These are phyloP conservation scores for Dendrobium nobile DNA, from an alignment of 106 monocot species.

Conservation along the genomic window DNA sequence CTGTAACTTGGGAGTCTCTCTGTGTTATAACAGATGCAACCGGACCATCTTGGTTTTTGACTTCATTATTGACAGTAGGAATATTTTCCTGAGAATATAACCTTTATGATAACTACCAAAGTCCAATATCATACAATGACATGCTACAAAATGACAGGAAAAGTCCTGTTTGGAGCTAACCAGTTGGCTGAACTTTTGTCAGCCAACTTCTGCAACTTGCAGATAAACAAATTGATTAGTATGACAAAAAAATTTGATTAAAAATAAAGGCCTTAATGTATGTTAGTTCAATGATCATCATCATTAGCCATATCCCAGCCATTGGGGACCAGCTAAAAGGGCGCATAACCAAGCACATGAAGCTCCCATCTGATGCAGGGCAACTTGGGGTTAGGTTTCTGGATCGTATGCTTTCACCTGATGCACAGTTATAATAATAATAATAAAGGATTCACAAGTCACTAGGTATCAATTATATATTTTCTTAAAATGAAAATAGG, in stretches of 20 bases:
- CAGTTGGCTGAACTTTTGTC: background rate
- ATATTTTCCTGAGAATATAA: slow-evolving; percentile 63
- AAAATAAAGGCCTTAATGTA: background rate
- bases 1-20: slow-evolving; percentile 84
- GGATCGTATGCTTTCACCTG: background rate
- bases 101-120: background rate
- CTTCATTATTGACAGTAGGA: slow-evolving; percentile 49
- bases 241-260: background rate
- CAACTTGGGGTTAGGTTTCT: no score
- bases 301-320: background rate
- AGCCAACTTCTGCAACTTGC: slow-evolving; percentile 2
- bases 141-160: background rate
- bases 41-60: slow-evolving; percentile 41
- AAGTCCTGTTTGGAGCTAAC: background rate
- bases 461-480: no score
- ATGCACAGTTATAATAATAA: background rate
- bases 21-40: slow-evolving; percentile 39
- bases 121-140: background rate
- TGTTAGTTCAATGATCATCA: background rate
- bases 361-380: background rate
- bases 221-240: background rate
- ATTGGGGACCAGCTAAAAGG: background rate
- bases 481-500: no score
- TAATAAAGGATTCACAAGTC: no score
- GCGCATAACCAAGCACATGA: background rate